Base-by-base conservation (phyloP, 805 yeast genomes). In the Candida nitratophila region DNA sequence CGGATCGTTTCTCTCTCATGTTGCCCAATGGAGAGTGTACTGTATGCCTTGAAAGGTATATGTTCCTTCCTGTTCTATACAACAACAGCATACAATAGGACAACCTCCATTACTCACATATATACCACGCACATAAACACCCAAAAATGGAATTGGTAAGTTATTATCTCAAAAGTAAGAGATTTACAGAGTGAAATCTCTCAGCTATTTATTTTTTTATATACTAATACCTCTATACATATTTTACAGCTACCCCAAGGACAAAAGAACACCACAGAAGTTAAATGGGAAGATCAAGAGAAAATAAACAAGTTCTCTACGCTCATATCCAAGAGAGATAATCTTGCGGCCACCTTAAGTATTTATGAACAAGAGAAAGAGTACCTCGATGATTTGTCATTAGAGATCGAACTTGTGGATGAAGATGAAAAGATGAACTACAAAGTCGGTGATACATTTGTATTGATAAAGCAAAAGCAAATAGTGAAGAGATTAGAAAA, bases 231-330 rank as follows among this genome's bases (percentile, higher is more conserved):
- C n/a, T n/a, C n/a, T n/a, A n/a, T n/a, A n/a, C n/a, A n/a, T n/a
- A n/a, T n/a, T n/a, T n/a, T 60, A 34, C 46, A 64, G 49, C 50
- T 78, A 44, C 83, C 84, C 2, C 71, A 73, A 50, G 83, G 83
- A 24, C 76, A 76, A 50, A 59, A 60, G 41, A 77, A 77, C 56
- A 71, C 72, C 5, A 61, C 71, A 0, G 86, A 83, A 50, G 95
- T 85, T 22, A 64, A 73, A 24, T 81, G 87, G 83, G 86, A 77
- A 46, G 98, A 91, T 61, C 99, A 91, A 66, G 81, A 85, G 59
- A 78, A 78, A 58, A 91, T 91, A 68, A 93, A 91, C 64, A 79
- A 79, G 60, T 91, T 93, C 59, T 86, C 96, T 15, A 84, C 89
- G 39, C 70, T 89, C 49, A 86, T 89, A 47, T 70, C 81, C 50